Evolutionary conservation across 331 rosid species (phyloP).

Genomic region (Phaseolus coccineus): DNA sequence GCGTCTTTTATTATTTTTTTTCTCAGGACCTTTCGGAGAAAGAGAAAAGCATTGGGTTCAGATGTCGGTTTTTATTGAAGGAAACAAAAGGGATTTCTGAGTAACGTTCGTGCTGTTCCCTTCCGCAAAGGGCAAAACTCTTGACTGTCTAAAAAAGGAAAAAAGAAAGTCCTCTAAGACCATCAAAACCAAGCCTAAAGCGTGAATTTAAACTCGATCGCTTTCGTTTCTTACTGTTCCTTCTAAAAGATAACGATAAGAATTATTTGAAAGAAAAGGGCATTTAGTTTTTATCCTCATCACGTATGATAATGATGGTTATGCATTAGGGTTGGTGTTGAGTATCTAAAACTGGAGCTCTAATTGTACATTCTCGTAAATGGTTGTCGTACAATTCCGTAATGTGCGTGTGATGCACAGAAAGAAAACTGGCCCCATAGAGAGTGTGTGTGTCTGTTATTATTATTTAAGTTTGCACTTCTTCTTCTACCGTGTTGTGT

Average conservation of each 20-base stretch:
- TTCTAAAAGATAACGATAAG: not conserved
- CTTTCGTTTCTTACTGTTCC: not conserved
- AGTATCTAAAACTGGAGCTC: constrained; percentile 25
- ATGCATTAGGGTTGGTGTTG: not conserved
- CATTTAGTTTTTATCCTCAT: not conserved
- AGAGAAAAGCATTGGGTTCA: constrained; percentile 39
- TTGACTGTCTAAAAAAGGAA: constrained; percentile 57
- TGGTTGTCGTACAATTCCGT: constrained; percentile 40
- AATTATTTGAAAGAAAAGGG: constrained; percentile 16
- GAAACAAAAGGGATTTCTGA: constrained; percentile 50
- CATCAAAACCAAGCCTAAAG: constrained; percentile 30
- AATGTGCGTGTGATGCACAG: constrained; percentile 22
- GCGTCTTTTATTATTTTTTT: constrained; percentile 38
- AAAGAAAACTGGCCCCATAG: constrained; percentile 32
- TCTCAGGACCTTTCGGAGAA: constrained; percentile 31
- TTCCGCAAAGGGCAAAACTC: constrained; percentile 60
- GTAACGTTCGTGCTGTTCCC: constrained; percentile 52
- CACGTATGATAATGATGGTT: constrained; percentile 30
- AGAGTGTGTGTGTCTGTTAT: too few species aligned
- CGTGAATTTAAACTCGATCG: constrained; percentile 5
- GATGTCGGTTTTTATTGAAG: constrained; percentile 68
- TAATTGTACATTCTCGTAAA: constrained; percentile 32
- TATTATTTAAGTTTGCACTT: constrained; percentile 8
- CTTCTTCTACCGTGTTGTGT: not conserved
- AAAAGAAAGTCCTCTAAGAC: constrained; percentile 32